phyloP scores from a whole-genome alignment of 2,329 filamentous ascomycete species.

The Arachnomyces sp. region DNA sequence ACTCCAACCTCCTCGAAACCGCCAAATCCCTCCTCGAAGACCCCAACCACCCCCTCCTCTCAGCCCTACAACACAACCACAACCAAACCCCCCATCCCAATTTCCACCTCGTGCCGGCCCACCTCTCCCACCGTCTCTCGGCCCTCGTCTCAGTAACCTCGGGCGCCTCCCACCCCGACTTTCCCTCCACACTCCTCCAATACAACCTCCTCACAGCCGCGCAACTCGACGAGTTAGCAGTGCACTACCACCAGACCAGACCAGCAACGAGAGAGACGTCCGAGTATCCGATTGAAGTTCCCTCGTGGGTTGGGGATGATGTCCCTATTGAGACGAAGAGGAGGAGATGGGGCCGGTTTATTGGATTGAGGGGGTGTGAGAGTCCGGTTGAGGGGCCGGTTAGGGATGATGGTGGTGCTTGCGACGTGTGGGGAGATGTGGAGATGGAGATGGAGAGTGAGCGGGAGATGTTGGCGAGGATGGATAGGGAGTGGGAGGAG shows the following conservation, averaged over 20 bases:
- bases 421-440: background rate
- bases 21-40: too few species aligned
- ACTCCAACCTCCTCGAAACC: too few species aligned
- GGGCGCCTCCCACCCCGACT: slow-evolving; percentile 28
- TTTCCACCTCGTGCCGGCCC: slow-evolving; percentile 15
- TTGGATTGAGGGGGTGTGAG: slow-evolving; percentile 33
- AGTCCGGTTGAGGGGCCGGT: slow-evolving; percentile 14
- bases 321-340: slow-evolving; percentile 31
- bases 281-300: slow-evolving; percentile 26
- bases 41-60: too few species aligned
- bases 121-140: slow-evolving; percentile 23
- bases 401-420: slow-evolving; percentile 7
- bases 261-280: slow-evolving; percentile 25
- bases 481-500: slow-evolving; percentile 24
- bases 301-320: slow-evolving; percentile 22
- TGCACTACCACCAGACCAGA: slow-evolving; percentile 35
- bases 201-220: slow-evolving; percentile 34
- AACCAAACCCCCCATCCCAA: slow-evolving; percentile 2
- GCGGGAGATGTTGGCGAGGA: slow-evolving; percentile 14
- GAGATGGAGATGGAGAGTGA: slow-evolving; percentile 8
- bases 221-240: slow-evolving; percentile 34
- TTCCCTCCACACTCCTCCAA: slow-evolving; percentile 29
- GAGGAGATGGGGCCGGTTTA: slow-evolving; percentile 35
- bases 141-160: slow-evolving; percentile 31
- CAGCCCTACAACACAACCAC: too few species aligned